Evolutionary conservation across 345 rosid species (phyloP).

Genomic region (Raphanus raphanistrum): DNA sequence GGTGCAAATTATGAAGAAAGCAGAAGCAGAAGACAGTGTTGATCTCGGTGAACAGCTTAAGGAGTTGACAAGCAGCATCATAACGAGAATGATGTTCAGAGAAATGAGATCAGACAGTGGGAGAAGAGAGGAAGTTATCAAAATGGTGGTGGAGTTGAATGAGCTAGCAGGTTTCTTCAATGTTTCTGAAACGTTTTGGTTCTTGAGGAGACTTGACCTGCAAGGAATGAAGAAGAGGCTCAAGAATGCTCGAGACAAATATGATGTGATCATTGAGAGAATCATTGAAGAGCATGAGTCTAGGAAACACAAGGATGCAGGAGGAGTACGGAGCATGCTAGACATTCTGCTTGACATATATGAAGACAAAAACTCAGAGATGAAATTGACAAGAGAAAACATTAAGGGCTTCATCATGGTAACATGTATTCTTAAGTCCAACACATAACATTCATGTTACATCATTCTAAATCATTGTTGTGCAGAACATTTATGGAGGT

Average conservation of each 20-base stretch:
- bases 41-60: constrained; percentile 53
- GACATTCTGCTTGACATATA: constrained; percentile 64
- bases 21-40: constrained; percentile 43
- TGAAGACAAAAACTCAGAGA: constrained; percentile 65
- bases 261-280: constrained; percentile 65
- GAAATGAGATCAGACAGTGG: constrained; percentile 29
- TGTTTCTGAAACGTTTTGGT: constrained; percentile 68
- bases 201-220: constrained; percentile 58
- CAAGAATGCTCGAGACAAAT: constrained; percentile 55
- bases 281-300: constrained; percentile 60
- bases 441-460: neutral
- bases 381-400: constrained; percentile 62
- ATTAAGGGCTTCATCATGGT: constrained; percentile 80
- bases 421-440: constrained; percentile 3
- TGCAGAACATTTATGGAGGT: constrained; percentile 59
- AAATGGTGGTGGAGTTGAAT: constrained; percentile 59
- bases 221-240: constrained; percentile 65
- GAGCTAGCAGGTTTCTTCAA: constrained; percentile 57
- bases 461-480: constrained; percentile 12
- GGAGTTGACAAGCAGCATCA: constrained; percentile 59
- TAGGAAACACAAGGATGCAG: constrained; percentile 30
- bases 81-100: constrained; percentile 61
- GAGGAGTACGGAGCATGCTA: constrained; percentile 47
- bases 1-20: constrained; percentile 38
- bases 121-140: constrained; percentile 50